A percentile compares a stretch with the other conserved stretches of the same genome.
Evolutionary conservation across 371 early-diverging fungal genomes (phyloP).

Genomic region (Racocetra persica): DNA sequence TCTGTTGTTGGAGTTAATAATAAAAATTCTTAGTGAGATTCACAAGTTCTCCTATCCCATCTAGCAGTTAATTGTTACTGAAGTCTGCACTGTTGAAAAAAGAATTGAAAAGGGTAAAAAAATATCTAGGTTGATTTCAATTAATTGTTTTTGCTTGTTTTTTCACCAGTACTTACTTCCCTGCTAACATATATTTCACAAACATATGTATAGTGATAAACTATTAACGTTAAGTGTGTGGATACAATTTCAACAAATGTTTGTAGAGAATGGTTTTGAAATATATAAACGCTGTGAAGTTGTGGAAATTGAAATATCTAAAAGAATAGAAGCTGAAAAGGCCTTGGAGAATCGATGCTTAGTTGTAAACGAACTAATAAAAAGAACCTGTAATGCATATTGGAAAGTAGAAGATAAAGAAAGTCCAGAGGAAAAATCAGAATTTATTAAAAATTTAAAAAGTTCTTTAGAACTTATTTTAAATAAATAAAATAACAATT

Average conservation of each 20-base stretch:
- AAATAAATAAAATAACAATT: no score
- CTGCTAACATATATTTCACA: neutral
- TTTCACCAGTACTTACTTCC: neutral
- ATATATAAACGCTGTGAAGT: neutral
- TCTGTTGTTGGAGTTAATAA: constrained; percentile 10
- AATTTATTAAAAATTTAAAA: no score
- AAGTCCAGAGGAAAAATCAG: no score
- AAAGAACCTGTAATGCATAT: no score
- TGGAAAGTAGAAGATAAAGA: no score
- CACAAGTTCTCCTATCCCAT: constrained; percentile 6
- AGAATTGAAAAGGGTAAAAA: constrained; percentile 4
- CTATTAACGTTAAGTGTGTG: neutral
- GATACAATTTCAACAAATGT: neutral
- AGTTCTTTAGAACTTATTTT: no score
- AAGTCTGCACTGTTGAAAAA: neutral
- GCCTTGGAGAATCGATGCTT: no score
- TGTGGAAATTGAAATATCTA: neutral
- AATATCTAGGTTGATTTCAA: constrained; percentile 3
- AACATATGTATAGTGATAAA: constrained; percentile 6
- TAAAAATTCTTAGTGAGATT: neutral
- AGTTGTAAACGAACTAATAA: no score
- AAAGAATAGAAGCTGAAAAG: no score
- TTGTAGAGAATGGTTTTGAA: neutral
- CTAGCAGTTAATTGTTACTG: neutral
- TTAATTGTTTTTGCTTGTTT: constrained; percentile 19